phyloP scores from a whole-genome alignment of 2,329 filamentous ascomycete genomes.

The Curvularia eragrostidis region DNA sequence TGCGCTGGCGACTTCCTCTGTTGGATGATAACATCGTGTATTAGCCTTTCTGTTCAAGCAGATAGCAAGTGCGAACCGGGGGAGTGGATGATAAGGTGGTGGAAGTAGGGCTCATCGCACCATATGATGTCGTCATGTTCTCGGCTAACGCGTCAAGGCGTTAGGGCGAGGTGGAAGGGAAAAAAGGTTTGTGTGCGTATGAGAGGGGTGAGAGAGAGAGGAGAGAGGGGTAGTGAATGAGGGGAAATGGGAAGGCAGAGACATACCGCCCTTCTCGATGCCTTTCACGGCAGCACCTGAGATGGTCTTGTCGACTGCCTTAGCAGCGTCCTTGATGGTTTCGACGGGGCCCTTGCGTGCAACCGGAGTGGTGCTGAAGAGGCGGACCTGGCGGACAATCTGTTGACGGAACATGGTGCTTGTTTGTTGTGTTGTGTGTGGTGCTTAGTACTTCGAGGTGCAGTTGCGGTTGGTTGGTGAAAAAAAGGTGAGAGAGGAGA shows the following conservation, averaged over 20 bases:
- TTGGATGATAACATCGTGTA: neutral
- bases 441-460: constrained; percentile 6
- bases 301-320: constrained; percentile 63
- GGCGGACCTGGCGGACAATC: constrained; percentile 54
- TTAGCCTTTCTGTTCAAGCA: constrained; percentile 18
- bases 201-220: no score
- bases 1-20: constrained; percentile 60
- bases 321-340: constrained; percentile 63
- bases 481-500: neutral
- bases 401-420: constrained; percentile 56
- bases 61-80: neutral
- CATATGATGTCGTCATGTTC: constrained; percentile 22
- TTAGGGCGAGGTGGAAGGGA: constrained; percentile 10
- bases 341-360: constrained; percentile 62
- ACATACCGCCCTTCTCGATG: constrained; percentile 68
- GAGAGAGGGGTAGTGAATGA: neutral
- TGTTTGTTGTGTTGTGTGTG: constrained; percentile 9
- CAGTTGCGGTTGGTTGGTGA: constrained; percentile 7
- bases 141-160: constrained; percentile 11
- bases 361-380: constrained; percentile 62
- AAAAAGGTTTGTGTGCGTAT: no score
- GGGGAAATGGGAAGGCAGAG: neutral
- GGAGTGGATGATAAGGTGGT: no score
- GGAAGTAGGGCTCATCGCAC: no score
- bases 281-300: constrained; percentile 65